Evolutionary conservation across 768 basidiomycete genomes (phyloP), one percentile per base, ranked within the genome.

Genomic region (Termitomyces sp.): DNA sequence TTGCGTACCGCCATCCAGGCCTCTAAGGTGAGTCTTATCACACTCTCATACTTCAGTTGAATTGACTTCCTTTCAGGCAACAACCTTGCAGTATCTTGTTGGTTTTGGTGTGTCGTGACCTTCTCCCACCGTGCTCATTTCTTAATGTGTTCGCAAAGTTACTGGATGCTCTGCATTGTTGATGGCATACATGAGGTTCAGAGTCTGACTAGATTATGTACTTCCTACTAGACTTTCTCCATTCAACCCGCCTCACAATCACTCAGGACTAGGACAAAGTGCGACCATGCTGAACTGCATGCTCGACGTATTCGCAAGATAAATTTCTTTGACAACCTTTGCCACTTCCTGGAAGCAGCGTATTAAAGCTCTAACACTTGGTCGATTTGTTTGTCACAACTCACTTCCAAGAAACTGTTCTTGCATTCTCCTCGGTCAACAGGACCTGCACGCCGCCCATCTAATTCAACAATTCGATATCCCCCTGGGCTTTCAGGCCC

Each of bases 181-280:
- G 50, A 92, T 94, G 90, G 92, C 92, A 25, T 94, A 94, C 72
- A 71, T 93, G 69, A 83, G 92, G 62, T 94, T 94, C 71, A 79
- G 83, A 61, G 77, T 74, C 47, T 82, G 70, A 76, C 53, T 59
- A 42, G 50, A 56, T 52, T 36, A 56, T 31, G 54, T 52, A 64
- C 50, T 51, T 52, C 29, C 40, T 63, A 59, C 36, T 14, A 42
- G 31, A 55, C 46, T 56, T 46, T 42, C 49, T 8, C 25, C 47
- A n/a, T 60, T n/a, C 20, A 25, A 25, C 36, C 46, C 42, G 34
- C 52, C 34, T 31, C 56, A 43, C 45, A 42, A 51, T 45, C 42
- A 38, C 29, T 50, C 40, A 10, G 63, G 42, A 32, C 34, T 34
- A 68, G 72, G 49, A 71, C 72, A 80, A 20, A 90, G 78, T 5